Conservation (phyloP, 352 stramenopile species). For the Pythium apleroticum region DNA sequence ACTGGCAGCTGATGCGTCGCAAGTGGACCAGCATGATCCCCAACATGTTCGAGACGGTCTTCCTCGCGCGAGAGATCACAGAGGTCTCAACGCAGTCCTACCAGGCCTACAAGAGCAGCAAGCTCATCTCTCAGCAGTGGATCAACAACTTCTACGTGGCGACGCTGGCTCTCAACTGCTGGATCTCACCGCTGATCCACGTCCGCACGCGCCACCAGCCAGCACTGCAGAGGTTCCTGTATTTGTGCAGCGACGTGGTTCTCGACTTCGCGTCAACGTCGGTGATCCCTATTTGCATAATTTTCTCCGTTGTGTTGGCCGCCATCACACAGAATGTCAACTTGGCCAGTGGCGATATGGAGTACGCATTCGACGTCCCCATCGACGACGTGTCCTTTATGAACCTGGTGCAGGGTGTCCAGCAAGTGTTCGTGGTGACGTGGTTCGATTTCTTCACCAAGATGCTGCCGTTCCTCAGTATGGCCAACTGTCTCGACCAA, state of each 20-base stretch:
- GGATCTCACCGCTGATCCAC: constrained; percentile 25
- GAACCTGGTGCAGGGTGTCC: constrained; percentile 19
- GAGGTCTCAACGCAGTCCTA: constrained; percentile 24
- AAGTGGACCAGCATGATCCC: not conserved
- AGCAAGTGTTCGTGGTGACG: constrained; percentile 23
- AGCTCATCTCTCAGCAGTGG: constrained; percentile 9
- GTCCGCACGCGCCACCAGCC: not conserved
- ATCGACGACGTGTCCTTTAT: constrained; percentile 21
- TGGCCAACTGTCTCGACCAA: constrained; percentile 18
- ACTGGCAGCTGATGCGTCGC: not conserved
- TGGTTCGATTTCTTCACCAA: constrained; percentile 28
- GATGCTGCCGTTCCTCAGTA: constrained; percentile 24
- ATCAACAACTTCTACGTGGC: constrained; percentile 28
- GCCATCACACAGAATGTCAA: constrained; percentile 4
- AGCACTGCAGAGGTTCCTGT: constrained; percentile 22
- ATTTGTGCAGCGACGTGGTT: constrained; percentile 22
- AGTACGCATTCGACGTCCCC: constrained; percentile 26
- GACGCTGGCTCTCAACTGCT: constrained; percentile 23
- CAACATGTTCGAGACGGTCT: constrained; percentile 17
- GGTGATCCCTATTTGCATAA: constrained; percentile 20
- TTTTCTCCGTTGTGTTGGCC: constrained; percentile 6
- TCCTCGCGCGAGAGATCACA: constrained; percentile 19
- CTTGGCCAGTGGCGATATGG: constrained; percentile 10
- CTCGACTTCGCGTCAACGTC: constrained; percentile 23
- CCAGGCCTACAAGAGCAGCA: constrained; percentile 28